phyloP scores from a whole-genome alignment of 331 rosid genomes.

The Acacia pycnantha region DNA sequence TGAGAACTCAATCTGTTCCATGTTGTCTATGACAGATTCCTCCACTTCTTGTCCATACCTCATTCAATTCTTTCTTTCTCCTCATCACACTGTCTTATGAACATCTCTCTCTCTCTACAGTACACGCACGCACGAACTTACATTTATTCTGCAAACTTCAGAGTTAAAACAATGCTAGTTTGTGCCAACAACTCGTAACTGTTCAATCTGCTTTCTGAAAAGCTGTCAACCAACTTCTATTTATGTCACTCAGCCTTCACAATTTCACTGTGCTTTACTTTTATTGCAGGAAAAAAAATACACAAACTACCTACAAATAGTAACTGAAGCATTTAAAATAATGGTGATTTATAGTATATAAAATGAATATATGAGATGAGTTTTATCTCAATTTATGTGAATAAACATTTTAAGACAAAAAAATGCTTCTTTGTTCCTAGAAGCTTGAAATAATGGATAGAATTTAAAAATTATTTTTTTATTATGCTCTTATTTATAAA shows the following conservation, averaged over 20 bases:
- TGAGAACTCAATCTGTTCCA: background rate
- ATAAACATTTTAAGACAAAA: too few relatives aligned
- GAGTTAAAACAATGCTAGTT: conserved; percentile 11
- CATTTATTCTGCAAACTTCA: background rate
- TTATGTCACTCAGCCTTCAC: conserved; percentile 28
- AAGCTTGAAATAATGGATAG: too few relatives aligned
- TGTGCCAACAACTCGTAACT: conserved; percentile 5
- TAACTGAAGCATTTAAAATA: too few relatives aligned
- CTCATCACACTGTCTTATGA: conserved; percentile 2
- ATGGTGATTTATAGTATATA: too few relatives aligned
- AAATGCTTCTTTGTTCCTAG: too few relatives aligned
- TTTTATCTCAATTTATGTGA: too few relatives aligned
- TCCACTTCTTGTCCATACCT: conserved; percentile 21
- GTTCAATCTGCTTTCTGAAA: conserved; percentile 14
- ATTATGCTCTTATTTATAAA: too few relatives aligned
- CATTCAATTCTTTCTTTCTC: background rate
- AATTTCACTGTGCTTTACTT: conserved; percentile 17
- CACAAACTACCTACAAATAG: too few relatives aligned
- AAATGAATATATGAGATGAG: too few relatives aligned
- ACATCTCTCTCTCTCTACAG: background rate
- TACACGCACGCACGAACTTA: background rate
- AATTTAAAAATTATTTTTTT: too few relatives aligned
- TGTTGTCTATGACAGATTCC: conserved; percentile 27
- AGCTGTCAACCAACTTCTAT: conserved; percentile 28
- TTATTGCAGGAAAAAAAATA: background rate